These are phyloP conservation scores for Podaxis mareebaensis DNA, from an alignment of 768 basidiomycete species.

Conservation along the genomic window DNA sequence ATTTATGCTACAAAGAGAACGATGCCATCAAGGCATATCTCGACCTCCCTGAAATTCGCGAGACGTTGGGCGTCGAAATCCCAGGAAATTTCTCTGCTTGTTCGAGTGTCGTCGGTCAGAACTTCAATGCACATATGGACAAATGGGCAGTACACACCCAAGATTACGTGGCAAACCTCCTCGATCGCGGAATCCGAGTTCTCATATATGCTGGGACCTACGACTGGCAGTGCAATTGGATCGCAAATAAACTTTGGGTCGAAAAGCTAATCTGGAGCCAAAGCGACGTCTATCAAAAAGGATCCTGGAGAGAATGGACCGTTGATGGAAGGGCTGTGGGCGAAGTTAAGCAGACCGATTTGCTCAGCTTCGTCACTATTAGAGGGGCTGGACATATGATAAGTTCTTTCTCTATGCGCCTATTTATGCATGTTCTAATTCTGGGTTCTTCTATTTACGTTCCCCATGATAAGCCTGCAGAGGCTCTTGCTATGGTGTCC, in stretches of 20 bases:
- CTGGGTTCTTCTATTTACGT: conserved; percentile 40
- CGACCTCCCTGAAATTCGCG: conserved; percentile 50
- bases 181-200: conserved; percentile 75
- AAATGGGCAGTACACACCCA: conserved; percentile 58
- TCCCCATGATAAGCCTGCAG: conserved; percentile 68
- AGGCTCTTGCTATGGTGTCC: conserved; percentile 62
- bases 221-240: conserved; percentile 81
- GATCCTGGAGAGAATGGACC: conserved; percentile 49
- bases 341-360: conserved; percentile 49
- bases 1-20: conserved; percentile 37
- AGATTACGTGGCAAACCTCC: conserved; percentile 65
- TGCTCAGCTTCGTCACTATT: conserved; percentile 41
- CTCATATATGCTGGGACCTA: conserved; percentile 76
- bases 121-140: conserved; percentile 61
- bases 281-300: conserved; percentile 42
- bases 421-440: conserved; percentile 17
- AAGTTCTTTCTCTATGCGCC: conserved; percentile 29
- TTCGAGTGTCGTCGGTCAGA: conserved; percentile 45
- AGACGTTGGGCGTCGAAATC: conserved; percentile 55
- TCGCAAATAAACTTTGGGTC: conserved; percentile 78
- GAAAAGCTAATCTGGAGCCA: conserved; percentile 75
- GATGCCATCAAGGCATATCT: conserved; percentile 53
- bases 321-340: conserved; percentile 58
- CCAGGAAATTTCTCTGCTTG: conserved; percentile 59
- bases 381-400: conserved; percentile 59